Evolutionary conservation across 306 rosid species (phyloP), one percentile per base, ranked within the genome.

Genomic region (Pueraria montana): DNA sequence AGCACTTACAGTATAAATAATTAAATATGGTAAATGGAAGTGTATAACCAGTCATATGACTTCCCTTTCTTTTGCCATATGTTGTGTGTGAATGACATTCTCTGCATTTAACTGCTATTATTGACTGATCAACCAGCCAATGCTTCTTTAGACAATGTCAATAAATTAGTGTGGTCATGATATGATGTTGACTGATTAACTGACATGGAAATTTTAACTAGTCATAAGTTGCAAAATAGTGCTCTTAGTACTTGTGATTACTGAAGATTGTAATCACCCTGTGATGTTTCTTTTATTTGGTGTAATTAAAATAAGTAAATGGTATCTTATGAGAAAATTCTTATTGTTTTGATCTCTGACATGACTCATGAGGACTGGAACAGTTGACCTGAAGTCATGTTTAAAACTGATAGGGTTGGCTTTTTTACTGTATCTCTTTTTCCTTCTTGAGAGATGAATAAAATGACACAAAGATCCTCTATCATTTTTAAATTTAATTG

Each of bases 21-120:
- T 49, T 49, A 49, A 80, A 63, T 56, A 63, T 61, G 23, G 43
- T 82, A 49, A 80, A 45, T 79, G 77, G 78, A 52, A 65, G 43
- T 83, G 34, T 40, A 36, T 34, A 21, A 49, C 53, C 40, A 58
- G 58, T 67, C 56, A 36, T 56, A 49, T 14, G 40, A 34, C 43
- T 74, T 12, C 72, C 30, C 34, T 77, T 67, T 68, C 76, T 68
- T 43, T 80, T 61, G 24, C 50, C 56, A 67, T 58, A 49, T 84
- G 55, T 53, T 65, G 42, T 61, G 24, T 53, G 46, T 36, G 66
- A 52, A 43, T 62, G 48, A 26, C 30, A 30, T 79, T 64, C 42
- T 14, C 14, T 21, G 4, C 66, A 52, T 78, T 65, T 66, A 49
- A 34, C 48, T 65, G 24, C 45, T 42, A 59, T 52, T 43, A 27